Percentiles rank a stretch among this genome's conserved stretches.
Evolutionary conservation across 495 filamentous ascomycete species (phyloP).

Genomic region (Cercophora sp.): DNA sequence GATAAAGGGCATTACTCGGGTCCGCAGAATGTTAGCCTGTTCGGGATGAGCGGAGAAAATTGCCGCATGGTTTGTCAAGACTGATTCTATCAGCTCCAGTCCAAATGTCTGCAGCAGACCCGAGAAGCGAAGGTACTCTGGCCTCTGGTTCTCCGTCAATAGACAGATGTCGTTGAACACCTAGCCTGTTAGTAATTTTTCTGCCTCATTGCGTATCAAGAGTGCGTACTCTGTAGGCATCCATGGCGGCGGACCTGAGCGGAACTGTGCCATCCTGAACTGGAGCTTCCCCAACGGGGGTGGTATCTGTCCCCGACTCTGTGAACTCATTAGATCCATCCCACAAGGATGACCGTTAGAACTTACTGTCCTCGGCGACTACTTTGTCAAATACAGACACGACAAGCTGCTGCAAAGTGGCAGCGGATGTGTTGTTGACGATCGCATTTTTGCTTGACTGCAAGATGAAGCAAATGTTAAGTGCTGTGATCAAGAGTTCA

Average conservation of each 20-base stretch:
- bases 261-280: slow-evolving; percentile 57
- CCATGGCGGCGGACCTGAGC: slow-evolving; percentile 72
- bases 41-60: slow-evolving; percentile 78
- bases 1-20: slow-evolving; percentile 76
- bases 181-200: no score
- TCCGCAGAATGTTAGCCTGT: slow-evolving; percentile 72
- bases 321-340: neutral
- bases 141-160: slow-evolving; percentile 74
- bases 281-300: slow-evolving; percentile 57
- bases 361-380: slow-evolving; percentile 69
- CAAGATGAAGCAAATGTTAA: slow-evolving; percentile 87
- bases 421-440: slow-evolving; percentile 90
- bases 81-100: slow-evolving; percentile 85
- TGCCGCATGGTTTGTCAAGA: slow-evolving; percentile 75
- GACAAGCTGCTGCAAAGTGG: slow-evolving; percentile 90
- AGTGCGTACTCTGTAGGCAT: slow-evolving; percentile 73
- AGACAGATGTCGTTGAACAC: slow-evolving; percentile 89
- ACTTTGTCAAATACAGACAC: slow-evolving; percentile 92
- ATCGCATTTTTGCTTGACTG: slow-evolving; percentile 87
- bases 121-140: slow-evolving; percentile 73
- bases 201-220: no score
- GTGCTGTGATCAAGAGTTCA: slow-evolving; percentile 70
- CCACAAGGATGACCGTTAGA: neutral
- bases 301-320: slow-evolving; percentile 46
- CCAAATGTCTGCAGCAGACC: slow-evolving; percentile 75